Conservation (phyloP, 352 stramenopile species). For the Phytophthora multivora region DNA sequence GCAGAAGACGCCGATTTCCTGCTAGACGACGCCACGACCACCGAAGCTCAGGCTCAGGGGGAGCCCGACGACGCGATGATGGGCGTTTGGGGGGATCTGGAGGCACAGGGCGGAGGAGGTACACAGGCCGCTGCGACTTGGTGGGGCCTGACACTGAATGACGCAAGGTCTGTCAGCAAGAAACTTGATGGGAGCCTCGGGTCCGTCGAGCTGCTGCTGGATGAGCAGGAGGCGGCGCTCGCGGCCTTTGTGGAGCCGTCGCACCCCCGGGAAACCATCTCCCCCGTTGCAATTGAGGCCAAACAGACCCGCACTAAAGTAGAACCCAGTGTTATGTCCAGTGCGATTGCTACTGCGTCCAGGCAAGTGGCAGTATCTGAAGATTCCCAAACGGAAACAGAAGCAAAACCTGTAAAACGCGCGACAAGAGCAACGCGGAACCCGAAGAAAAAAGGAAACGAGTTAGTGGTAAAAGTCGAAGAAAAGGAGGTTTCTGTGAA, state of each 20-base stretch:
- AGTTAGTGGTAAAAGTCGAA: constrained; percentile 13
- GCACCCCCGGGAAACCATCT: constrained; percentile 12
- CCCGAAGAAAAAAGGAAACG: constrained; percentile 4
- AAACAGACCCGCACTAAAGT: constrained; percentile 24
- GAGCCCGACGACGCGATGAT: constrained; percentile 35
- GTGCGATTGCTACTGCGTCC: not conserved
- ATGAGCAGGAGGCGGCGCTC: constrained; percentile 31
- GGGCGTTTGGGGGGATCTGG: constrained; percentile 37
- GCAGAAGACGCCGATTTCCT: constrained; percentile 25
- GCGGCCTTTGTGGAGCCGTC: constrained; percentile 33
- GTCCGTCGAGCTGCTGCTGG: constrained; percentile 22
- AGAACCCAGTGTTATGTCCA: constrained; percentile 3
- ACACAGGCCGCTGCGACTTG: constrained; percentile 16
- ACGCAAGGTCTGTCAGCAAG: constrained; percentile 3
- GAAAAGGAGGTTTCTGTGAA: not conserved
- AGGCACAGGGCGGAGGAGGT: constrained; percentile 27
- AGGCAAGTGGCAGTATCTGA: constrained; percentile 29
- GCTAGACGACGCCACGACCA: constrained; percentile 30
- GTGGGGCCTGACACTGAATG: constrained; percentile 25
- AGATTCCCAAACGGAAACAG: constrained; percentile 37
- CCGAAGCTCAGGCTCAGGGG: constrained; percentile 14
- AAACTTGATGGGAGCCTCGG: constrained; percentile 8
- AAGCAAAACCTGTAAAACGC: constrained; percentile 3
- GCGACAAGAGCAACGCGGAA: not conserved
- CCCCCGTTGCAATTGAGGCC: constrained; percentile 21